phyloP scores from a whole-genome alignment of 768 basidiomycete species.

The Gymnopilus junonius region DNA sequence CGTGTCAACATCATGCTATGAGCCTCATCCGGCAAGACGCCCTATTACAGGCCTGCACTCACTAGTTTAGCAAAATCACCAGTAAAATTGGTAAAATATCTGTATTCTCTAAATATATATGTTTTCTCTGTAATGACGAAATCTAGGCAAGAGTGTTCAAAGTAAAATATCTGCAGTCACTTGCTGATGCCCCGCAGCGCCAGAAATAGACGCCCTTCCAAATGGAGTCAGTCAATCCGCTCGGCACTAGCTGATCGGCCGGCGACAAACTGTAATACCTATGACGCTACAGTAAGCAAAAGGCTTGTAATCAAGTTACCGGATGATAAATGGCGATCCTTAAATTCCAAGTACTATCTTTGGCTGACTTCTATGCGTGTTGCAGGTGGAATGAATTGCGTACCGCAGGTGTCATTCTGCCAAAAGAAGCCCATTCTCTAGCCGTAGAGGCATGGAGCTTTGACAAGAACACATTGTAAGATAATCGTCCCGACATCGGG shows the following conservation, averaged over 20 bases:
- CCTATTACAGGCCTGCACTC: too few relatives aligned
- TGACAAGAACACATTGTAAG: not conserved
- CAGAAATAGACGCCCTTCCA: slow-evolving; percentile 11
- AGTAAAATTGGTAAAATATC: too few relatives aligned
- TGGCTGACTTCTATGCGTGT: not conserved
- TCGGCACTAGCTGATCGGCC: not conserved
- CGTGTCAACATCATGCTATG: too few relatives aligned
- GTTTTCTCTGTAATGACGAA: too few relatives aligned
- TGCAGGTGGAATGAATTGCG: not conserved
- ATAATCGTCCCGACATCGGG: slow-evolving; percentile 2
- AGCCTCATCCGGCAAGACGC: too few relatives aligned
- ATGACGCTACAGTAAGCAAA: not conserved
- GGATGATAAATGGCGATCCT: not conserved
- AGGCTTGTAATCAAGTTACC: not conserved
- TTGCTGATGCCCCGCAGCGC: not conserved
- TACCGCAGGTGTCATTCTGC: not conserved
- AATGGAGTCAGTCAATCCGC: slow-evolving; percentile 3
- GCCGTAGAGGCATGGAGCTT: not conserved
- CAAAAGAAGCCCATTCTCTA: not conserved
- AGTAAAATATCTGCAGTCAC: not conserved
- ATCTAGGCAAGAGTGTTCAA: too few relatives aligned
- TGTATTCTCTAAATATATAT: too few relatives aligned
- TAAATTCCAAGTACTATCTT: not conserved
- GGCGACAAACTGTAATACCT: not conserved
- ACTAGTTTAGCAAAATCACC: too few relatives aligned